Percentiles rank a stretch among this genome's conserved stretches.
phyloP scores from a whole-genome alignment of 1,139 yeast genomes.

The Blastobotrys arbuscula region DNA sequence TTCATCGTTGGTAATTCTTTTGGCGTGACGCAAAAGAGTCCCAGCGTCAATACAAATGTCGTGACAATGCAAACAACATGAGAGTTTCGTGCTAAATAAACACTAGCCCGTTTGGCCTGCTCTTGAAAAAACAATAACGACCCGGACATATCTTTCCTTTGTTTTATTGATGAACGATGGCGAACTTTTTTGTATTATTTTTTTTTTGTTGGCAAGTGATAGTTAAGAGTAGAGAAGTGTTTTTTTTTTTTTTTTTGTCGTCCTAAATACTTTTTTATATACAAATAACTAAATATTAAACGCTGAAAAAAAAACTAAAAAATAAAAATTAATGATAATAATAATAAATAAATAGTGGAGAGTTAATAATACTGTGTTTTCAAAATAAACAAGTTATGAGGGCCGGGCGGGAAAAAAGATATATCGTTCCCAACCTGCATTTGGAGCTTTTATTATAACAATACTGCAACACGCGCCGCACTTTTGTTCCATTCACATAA shows the following conservation, averaged over 20 bases:
- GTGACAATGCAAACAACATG: not conserved
- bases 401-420: no score
- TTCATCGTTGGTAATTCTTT: no score
- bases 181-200: no score
- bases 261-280: no score
- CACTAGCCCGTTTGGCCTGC: not conserved
- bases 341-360: not conserved
- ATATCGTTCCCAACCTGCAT: no score
- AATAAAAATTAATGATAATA: not conserved
- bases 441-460: no score
- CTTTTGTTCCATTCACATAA: no score
- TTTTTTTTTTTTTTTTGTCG: not conserved
- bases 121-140: not conserved
- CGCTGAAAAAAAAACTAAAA: not conserved
- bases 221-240: not conserved
- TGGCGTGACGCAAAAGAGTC: not conserved
- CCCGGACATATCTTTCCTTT: not conserved
- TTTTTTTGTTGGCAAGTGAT: no score
- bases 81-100: not conserved
- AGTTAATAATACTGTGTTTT: no score
- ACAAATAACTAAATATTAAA: not conserved
- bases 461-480: no score
- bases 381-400: no score
- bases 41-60: conserved; percentile 1
- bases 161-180: no score